phyloP scores from a whole-genome alignment of 805 yeast species.

The Candida awuae region DNA sequence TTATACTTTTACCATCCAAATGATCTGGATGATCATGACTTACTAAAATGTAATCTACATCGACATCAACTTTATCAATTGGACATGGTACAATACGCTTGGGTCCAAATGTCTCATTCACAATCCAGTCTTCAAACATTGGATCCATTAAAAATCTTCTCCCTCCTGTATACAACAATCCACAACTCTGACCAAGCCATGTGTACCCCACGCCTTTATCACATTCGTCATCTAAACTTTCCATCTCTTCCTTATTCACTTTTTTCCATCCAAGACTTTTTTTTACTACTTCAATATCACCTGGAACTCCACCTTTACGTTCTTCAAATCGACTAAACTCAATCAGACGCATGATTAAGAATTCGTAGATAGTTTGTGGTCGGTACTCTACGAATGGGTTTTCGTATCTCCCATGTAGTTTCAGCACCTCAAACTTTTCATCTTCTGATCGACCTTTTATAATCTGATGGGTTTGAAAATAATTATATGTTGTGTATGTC shows the following conservation, averaged over 20 bases:
- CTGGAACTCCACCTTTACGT: slow-evolving; percentile 49
- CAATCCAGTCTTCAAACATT: slow-evolving; percentile 56
- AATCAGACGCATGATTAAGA: slow-evolving; percentile 59
- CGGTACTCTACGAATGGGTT: slow-evolving; percentile 90
- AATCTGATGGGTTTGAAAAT: slow-evolving; percentile 40
- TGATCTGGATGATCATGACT: slow-evolving; percentile 97
- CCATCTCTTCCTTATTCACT: slow-evolving; percentile 44
- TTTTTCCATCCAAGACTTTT: slow-evolving; percentile 48
- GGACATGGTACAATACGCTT: slow-evolving; percentile 78
- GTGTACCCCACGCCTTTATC: slow-evolving; percentile 51
- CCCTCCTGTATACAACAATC: slow-evolving; percentile 43
- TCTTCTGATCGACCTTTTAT: slow-evolving; percentile 25
- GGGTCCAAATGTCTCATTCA: slow-evolving; percentile 66
- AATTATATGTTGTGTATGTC: slow-evolving; percentile 56
- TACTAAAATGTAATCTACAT: slow-evolving; percentile 57
- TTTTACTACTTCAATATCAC: slow-evolving; percentile 38
- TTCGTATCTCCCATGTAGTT: slow-evolving; percentile 71
- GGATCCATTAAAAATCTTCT: slow-evolving; percentile 77
- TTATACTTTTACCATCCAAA: slow-evolving; percentile 57
- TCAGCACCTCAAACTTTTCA: slow-evolving; percentile 37
- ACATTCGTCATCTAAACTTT: slow-evolving; percentile 21
- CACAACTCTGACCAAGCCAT: slow-evolving; percentile 93
- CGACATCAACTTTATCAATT: slow-evolving; percentile 47
- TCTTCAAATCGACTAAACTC: slow-evolving; percentile 54
- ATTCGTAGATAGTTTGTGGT: slow-evolving; percentile 83